Evolutionary conservation across 2,329 filamentous ascomycete species (phyloP).

Genomic region (Aspergillus sergii): DNA sequence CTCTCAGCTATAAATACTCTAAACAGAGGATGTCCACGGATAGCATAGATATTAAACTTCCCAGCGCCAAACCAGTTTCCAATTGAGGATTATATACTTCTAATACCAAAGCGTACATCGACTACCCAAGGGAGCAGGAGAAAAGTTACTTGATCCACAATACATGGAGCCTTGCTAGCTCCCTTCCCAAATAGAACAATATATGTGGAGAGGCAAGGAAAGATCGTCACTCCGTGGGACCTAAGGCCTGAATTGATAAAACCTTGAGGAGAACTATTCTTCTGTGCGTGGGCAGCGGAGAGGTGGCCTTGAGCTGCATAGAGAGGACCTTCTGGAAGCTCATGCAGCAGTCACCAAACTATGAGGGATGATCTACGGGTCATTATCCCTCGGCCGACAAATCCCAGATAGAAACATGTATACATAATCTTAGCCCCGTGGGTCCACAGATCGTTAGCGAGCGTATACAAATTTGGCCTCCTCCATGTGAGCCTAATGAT

Average conservation of each 20-base stretch:
- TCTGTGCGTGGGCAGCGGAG: background rate
- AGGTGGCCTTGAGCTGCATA: background rate
- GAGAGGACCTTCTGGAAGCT: background rate
- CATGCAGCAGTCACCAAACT: background rate
- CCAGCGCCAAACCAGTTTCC: background rate
- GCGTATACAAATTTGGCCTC: background rate
- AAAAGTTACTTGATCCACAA: background rate
- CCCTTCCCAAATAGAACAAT: slow-evolving; percentile 4
- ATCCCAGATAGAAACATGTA: background rate
- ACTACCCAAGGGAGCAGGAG: background rate
- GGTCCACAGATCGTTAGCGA: background rate
- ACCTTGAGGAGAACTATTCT: background rate
- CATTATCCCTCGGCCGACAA: background rate
- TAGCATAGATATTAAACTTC: background rate
- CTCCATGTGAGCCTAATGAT: background rate
- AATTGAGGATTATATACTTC: background rate
- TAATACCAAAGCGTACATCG: background rate
- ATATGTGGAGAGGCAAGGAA: slow-evolving; percentile 6
- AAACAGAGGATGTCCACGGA: background rate
- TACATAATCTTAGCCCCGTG: background rate
- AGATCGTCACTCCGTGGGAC: background rate
- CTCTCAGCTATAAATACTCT: background rate
- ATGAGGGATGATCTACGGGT: background rate
- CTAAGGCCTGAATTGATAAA: background rate
- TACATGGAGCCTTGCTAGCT: background rate